These are phyloP conservation scores for Trichopus zeylanicus DNA, from an alignment of 116 monocot species.

Conservation along the genomic window DNA sequence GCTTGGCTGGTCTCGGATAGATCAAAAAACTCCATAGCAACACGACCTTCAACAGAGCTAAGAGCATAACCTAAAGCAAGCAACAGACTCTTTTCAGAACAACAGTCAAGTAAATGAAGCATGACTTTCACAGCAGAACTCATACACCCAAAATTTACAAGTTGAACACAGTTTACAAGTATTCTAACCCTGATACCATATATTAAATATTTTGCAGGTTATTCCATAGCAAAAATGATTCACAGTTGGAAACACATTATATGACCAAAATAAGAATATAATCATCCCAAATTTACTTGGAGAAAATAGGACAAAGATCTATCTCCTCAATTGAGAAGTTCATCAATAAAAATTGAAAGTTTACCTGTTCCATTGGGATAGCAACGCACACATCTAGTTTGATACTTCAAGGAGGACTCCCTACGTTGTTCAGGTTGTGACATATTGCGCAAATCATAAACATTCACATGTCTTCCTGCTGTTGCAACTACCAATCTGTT, in stretches of 20 bases:
- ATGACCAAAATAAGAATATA: no score
- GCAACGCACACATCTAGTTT: slow-evolving; percentile 94
- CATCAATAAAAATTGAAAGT: no score
- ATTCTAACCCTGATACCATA: no score
- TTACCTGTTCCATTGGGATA: slow-evolving; percentile 97
- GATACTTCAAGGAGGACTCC: slow-evolving; percentile 95
- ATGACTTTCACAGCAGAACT: neutral
- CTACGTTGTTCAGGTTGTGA: slow-evolving; percentile 91
- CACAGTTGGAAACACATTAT: no score
- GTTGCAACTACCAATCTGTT: slow-evolving; percentile 82
- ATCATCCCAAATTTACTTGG: no score
- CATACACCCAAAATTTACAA: no score
- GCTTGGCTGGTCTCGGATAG: slow-evolving; percentile 73
- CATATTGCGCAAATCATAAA: slow-evolving; percentile 96
- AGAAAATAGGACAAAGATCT: no score
- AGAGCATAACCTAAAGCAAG: slow-evolving; percentile 75
- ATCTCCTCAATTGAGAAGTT: no score
- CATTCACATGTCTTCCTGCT: slow-evolving; percentile 91
- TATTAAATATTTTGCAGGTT: no score
- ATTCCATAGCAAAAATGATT: no score
- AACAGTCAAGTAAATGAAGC: neutral
- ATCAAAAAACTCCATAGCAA: slow-evolving; percentile 99
- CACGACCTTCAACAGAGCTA: slow-evolving; percentile 94
- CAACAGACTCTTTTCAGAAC: neutral
- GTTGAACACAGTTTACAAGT: no score